These are phyloP conservation scores for Purpureocillium takamizusanense DNA, from an alignment of 2,329 filamentous ascomycete species.

Conservation along the genomic window DNA sequence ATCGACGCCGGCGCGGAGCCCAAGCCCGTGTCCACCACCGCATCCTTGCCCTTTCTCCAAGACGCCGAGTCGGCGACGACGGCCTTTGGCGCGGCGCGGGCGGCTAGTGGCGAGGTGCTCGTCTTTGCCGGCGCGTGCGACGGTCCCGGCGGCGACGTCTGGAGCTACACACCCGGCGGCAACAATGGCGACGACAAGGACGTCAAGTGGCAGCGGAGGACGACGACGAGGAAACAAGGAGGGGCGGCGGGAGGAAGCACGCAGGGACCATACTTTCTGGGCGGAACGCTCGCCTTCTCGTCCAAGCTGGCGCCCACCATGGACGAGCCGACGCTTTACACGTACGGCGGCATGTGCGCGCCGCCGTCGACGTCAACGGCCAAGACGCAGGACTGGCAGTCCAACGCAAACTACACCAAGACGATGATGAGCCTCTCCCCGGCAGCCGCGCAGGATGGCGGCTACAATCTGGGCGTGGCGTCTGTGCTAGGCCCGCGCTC, in stretches of 20 bases:
- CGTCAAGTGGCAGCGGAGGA: constrained; percentile 20
- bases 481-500: constrained; percentile 53
- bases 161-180: constrained; percentile 49
- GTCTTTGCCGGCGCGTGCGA: constrained; percentile 69
- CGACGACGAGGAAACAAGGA: constrained; percentile 10
- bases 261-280: constrained; percentile 39
- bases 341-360: constrained; percentile 89
- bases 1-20: constrained; percentile 39
- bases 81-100: constrained; percentile 60
- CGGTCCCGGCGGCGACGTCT: constrained; percentile 47
- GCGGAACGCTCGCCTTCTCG: constrained; percentile 58
- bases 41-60: constrained; percentile 53
- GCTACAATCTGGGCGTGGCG: constrained; percentile 28
- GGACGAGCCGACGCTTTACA: constrained; percentile 52
- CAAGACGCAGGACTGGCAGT: constrained; percentile 52
- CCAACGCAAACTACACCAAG: constrained; percentile 68
- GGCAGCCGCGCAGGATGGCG: constrained; percentile 15
- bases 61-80: constrained; percentile 30
- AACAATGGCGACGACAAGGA: neutral
- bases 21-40: constrained; percentile 36
- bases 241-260: constrained; percentile 9
- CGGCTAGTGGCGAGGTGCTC: constrained; percentile 58
- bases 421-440: constrained; percentile 62
- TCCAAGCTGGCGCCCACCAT: constrained; percentile 43
- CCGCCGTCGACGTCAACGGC: constrained; percentile 23